These are phyloP conservation scores for Fusarium virguliforme DNA, from an alignment of 2,329 filamentous ascomycete genomes.

Conservation along the genomic window DNA sequence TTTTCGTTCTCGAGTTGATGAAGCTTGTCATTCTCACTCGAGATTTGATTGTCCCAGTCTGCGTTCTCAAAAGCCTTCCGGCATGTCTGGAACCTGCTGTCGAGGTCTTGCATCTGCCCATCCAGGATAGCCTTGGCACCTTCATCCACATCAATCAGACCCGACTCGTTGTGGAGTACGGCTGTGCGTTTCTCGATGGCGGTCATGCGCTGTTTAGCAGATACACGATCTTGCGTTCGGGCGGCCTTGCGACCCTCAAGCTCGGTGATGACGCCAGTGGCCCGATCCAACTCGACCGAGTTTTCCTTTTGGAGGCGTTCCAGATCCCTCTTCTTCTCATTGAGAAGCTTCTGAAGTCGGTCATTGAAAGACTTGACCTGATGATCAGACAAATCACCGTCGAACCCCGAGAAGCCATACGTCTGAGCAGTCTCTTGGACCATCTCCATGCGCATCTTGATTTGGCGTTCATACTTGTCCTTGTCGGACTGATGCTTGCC, in stretches of 20 bases:
- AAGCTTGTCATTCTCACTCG: conserved; percentile 76
- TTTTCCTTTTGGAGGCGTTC: conserved; percentile 83
- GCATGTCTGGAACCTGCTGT: conserved; percentile 72
- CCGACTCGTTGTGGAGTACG: conserved; percentile 77
- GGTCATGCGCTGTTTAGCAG: conserved; percentile 80
- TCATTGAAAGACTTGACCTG: conserved; percentile 84
- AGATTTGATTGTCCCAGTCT: conserved; percentile 80
- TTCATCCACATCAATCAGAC: conserved; percentile 87
- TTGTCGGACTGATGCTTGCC: conserved; percentile 90
- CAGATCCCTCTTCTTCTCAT: conserved; percentile 84
- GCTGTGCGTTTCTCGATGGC: conserved; percentile 80
- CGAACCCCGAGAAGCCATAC: conserved; percentile 88
- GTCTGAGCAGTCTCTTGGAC: conserved; percentile 83
- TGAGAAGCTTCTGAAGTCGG: conserved; percentile 80
- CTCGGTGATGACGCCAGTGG: conserved; percentile 80
- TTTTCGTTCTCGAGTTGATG: conserved; percentile 80
- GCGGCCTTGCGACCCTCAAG: conserved; percentile 82
- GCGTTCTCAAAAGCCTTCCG: conserved; percentile 75
- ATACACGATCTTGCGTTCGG: conserved; percentile 81
- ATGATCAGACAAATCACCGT: conserved; percentile 81
- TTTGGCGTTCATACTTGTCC: conserved; percentile 86
- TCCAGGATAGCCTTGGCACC: conserved; percentile 85
- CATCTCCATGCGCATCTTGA: conserved; percentile 79
- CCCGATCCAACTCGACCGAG: conserved; percentile 79
- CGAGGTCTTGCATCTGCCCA: conserved; percentile 79